Evolutionary conservation across 768 basidiomycete species (phyloP).

Genomic region (Solioccasus polychromus): DNA sequence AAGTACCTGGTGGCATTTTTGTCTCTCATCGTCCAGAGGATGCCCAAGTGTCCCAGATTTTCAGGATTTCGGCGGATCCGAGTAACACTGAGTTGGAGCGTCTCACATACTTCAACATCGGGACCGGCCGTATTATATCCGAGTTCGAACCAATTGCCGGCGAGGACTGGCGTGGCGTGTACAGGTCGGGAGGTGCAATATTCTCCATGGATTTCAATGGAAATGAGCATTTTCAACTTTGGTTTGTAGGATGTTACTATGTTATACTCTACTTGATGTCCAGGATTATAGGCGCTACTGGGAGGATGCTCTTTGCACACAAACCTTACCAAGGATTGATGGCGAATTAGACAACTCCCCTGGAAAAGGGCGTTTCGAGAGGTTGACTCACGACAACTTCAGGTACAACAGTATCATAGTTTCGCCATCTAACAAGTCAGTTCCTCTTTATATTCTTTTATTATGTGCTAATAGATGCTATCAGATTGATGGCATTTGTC

Average conservation of each 20-base stretch:
- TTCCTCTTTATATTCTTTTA: background rate
- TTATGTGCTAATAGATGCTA: conserved; percentile 3
- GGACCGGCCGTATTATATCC: conserved; percentile 35
- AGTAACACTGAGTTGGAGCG: conserved; percentile 26
- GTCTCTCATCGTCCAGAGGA: conserved; percentile 39
- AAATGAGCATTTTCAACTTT: conserved; percentile 41
- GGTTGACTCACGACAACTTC: conserved; percentile 38
- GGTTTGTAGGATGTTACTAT: conserved; percentile 20
- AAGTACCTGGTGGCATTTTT: conserved; percentile 26
- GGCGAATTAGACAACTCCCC: conserved; percentile 39
- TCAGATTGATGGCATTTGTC: conserved; percentile 37
- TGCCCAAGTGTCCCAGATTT: conserved; percentile 38
- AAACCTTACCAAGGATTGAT: conserved; percentile 32
- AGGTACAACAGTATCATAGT: conserved; percentile 29
- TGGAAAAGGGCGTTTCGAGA: conserved; percentile 39
- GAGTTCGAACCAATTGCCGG: conserved; percentile 32
- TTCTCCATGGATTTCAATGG: conserved; percentile 41
- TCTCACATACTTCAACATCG: conserved; percentile 40
- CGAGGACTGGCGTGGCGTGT: conserved; percentile 41
- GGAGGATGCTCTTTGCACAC: conserved; percentile 33
- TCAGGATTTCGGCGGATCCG: conserved; percentile 31
- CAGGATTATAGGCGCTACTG: conserved; percentile 38
- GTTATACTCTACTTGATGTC: background rate
- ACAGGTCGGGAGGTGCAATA: conserved; percentile 35
- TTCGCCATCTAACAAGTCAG: conserved; percentile 38